phyloP scores from a whole-genome alignment of 345 rosid species.

The Heritiera littoralis region DNA sequence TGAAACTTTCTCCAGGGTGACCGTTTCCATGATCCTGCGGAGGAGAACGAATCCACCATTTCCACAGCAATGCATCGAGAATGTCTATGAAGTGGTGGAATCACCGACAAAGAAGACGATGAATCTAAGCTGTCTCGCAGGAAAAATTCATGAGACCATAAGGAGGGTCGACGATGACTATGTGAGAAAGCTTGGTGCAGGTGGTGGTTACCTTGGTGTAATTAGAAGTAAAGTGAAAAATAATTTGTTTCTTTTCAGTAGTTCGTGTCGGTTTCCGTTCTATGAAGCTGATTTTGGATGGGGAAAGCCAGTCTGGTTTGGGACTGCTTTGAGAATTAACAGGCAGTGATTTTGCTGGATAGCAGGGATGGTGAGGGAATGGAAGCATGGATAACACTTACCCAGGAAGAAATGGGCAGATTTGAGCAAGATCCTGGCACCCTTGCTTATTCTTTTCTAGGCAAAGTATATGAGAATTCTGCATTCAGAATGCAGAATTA shows the following conservation, averaged over 20 bases:
- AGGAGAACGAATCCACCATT: slow-evolving; percentile 29
- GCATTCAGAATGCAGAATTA: neutral
- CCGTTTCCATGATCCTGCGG: slow-evolving; percentile 18
- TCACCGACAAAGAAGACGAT: neutral
- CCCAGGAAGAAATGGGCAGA: slow-evolving; percentile 1
- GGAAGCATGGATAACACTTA: neutral
- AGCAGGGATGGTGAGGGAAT: neutral
- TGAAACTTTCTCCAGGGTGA: neutral
- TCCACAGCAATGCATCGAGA: slow-evolving; percentile 28
- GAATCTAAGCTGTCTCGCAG: slow-evolving; percentile 5
- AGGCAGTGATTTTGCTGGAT: neutral
- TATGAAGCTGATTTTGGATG: slow-evolving; percentile 8
- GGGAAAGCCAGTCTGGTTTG: slow-evolving; percentile 7
- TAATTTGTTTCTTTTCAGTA: neutral
- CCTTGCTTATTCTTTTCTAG: neutral
- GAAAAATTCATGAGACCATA: slow-evolving; percentile 21
- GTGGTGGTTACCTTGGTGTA: neutral
- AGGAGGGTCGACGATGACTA: slow-evolving; percentile 13
- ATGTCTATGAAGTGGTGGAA: slow-evolving; percentile 22
- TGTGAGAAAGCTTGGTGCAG: slow-evolving; percentile 25
- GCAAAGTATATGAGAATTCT: neutral
- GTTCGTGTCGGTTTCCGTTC: slow-evolving; percentile 2
- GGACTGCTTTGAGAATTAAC: neutral
- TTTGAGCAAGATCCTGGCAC: slow-evolving; percentile 2
- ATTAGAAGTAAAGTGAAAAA: neutral